Percentiles rank a stretch among this genome's conserved stretches.
These are phyloP conservation scores for Noccaea bulbosa DNA, from an alignment of 345 rosid genomes.

Conservation along the genomic window DNA sequence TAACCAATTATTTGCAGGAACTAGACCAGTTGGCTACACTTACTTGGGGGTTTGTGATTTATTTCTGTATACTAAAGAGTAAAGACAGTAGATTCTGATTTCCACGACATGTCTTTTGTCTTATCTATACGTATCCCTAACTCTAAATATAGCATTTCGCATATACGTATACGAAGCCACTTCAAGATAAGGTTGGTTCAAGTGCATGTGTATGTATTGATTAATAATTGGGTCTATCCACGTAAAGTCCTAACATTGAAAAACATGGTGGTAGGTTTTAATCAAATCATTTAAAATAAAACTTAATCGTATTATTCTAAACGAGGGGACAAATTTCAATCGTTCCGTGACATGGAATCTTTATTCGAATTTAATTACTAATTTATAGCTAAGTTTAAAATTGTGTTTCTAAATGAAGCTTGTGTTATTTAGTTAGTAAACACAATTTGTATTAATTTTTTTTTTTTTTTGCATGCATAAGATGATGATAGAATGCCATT, in stretches of 20 bases:
- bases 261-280: slow-evolving; percentile 24
- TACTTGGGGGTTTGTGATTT: neutral
- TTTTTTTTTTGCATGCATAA: neutral
- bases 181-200: slow-evolving; percentile 29
- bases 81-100: neutral
- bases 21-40: too few species aligned
- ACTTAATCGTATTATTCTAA: slow-evolving; percentile 1
- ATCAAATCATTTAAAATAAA: neutral
- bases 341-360: slow-evolving; percentile 19
- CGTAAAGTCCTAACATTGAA: slow-evolving; percentile 31
- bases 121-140: neutral
- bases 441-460: neutral
- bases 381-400: too few species aligned
- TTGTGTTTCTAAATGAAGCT: too few species aligned
- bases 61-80: neutral
- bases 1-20: too few species aligned
- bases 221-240: slow-evolving; percentile 12
- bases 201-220: slow-evolving; percentile 25
- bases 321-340: neutral
- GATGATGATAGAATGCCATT: neutral
- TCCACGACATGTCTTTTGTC: neutral
- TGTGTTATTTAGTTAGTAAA: neutral
- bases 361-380: slow-evolving; percentile 2
- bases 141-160: neutral
- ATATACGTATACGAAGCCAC: slow-evolving; percentile 27